phyloP scores from a whole-genome alignment of 192 early-diverging fungal species.

The Backusella westeae region DNA sequence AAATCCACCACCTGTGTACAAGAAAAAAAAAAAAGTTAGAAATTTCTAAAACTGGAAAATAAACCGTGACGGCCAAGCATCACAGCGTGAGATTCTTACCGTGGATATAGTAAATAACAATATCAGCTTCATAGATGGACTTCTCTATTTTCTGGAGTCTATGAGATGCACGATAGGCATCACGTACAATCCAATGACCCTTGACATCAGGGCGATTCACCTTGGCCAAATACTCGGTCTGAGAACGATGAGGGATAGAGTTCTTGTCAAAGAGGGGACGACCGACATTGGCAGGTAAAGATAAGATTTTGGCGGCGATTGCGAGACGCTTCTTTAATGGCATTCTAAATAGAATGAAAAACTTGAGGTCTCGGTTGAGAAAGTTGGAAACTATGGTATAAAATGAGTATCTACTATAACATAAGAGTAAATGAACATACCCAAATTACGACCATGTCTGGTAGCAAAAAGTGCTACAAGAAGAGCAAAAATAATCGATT shows the following conservation, averaged over 20 bases:
- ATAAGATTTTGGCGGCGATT: neutral
- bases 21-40: neutral
- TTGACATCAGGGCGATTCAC: neutral
- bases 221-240: constrained; percentile 1
- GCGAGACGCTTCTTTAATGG: neutral
- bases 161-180: neutral
- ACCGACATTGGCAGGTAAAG: neutral
- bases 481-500: neutral
- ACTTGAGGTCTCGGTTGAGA: neutral
- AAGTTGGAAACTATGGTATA: neutral
- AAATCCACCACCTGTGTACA: constrained; percentile 14
- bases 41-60: neutral
- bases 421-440: neutral
- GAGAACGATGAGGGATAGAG: neutral
- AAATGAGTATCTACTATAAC: neutral
- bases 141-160: neutral
- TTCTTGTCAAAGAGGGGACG: neutral
- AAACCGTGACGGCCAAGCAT: neutral
- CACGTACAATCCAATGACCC: constrained; percentile 9
- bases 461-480: constrained; percentile 1
- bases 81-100: constrained; percentile 1
- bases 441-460: neutral
- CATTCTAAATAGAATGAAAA: neutral
- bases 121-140: neutral
- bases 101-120: constrained; percentile 18